A percentile compares a stretch with the other conserved stretches of the same genome.
Conservation (phyloP, 176 grass and related monocot genomes). For the Elymus sibiricus region DNA sequence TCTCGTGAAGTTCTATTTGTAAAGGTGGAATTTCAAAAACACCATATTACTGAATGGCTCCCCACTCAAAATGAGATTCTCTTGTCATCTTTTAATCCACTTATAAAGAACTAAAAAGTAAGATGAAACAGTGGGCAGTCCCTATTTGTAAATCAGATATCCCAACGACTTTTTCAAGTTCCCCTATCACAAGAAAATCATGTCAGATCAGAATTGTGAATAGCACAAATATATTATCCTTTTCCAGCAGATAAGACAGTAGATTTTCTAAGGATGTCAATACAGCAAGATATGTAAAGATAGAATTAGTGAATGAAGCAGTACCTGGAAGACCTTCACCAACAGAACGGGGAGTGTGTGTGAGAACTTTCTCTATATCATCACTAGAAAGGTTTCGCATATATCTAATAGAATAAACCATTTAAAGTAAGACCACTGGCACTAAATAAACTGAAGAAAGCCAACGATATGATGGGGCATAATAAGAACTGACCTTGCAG, state of each 20-base stretch:
- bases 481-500: conserved; percentile 67
- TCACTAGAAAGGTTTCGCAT: conserved; percentile 76
- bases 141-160: neutral
- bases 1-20: neutral
- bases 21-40: neutral
- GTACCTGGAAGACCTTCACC: conserved; percentile 90
- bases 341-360: conserved; percentile 59
- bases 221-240: neutral
- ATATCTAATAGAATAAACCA: conserved; percentile 57
- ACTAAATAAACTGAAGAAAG: conserved; percentile 31
- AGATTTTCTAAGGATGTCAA: neutral
- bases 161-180: neutral
- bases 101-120: neutral
- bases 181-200: neutral
- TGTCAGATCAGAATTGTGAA: neutral
- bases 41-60: conserved; percentile 18
- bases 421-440: conserved; percentile 10
- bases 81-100: neutral
- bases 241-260: neutral
- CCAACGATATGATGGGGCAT: neutral
- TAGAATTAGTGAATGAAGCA: conserved; percentile 6
- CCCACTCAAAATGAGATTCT: neutral
- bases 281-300: conserved; percentile 16
- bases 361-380: conserved; percentile 95
- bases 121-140: neutral